These are phyloP conservation scores for Thozetella sp. DNA, from an alignment of 495 filamentous ascomycete species.

Conservation along the genomic window DNA sequence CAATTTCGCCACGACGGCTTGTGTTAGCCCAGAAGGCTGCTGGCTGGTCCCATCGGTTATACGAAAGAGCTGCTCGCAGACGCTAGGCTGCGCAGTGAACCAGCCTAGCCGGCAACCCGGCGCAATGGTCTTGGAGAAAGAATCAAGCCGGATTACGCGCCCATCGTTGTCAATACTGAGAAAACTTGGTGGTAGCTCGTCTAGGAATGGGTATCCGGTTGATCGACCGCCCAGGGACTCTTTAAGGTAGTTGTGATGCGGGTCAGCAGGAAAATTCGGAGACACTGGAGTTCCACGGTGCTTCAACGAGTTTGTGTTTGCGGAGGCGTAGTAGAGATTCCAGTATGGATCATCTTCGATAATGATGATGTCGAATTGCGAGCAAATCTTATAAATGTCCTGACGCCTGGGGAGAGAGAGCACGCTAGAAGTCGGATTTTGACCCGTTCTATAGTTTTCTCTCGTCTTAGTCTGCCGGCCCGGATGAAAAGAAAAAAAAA, in stretches of 20 bases:
- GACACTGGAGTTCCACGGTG: neutral
- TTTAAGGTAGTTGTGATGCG: neutral
- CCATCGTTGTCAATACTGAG: slow-evolving; percentile 55
- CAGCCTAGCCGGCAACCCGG: slow-evolving; percentile 65
- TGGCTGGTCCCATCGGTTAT: slow-evolving; percentile 69
- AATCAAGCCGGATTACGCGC: slow-evolving; percentile 59
- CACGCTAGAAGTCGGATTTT: slow-evolving; percentile 79
- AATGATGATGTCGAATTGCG: slow-evolving; percentile 76
- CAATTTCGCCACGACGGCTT: neutral
- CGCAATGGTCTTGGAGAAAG: slow-evolving; percentile 68
- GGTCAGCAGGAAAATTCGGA: neutral
- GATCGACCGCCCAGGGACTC: neutral
- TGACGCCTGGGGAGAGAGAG: slow-evolving; percentile 57
- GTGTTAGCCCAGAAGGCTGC: slow-evolving; percentile 26
- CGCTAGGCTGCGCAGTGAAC: slow-evolving; percentile 66
- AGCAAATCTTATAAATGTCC: slow-evolving; percentile 66
- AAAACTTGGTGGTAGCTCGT: slow-evolving; percentile 54
- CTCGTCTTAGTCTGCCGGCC: slow-evolving; percentile 6
- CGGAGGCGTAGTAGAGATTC: neutral
- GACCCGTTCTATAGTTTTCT: slow-evolving; percentile 61
- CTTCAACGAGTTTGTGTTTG: neutral
- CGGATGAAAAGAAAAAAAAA: neutral
- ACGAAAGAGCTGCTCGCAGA: slow-evolving; percentile 63
- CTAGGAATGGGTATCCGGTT: slow-evolving; percentile 20
- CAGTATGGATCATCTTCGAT: slow-evolving; percentile 80